Evolutionary conservation across 768 basidiomycete species (phyloP).

Genomic region (Leucosporidium yakuticum): DNA sequence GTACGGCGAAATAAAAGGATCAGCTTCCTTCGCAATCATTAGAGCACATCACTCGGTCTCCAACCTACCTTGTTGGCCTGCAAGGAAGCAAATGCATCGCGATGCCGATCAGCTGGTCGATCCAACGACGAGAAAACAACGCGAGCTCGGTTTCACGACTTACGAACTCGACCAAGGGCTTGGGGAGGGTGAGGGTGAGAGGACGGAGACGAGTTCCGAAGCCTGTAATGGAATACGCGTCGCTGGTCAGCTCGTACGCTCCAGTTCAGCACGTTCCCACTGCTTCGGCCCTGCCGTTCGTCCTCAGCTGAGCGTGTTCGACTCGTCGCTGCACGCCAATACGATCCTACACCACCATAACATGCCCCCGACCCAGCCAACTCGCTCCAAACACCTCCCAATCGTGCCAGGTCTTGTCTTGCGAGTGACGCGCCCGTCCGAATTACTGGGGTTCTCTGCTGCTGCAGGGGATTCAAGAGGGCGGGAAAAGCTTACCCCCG

Average conservation of each 20-base stretch:
- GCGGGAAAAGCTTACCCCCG: conserved; percentile 41
- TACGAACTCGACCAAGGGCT: conserved; percentile 46
- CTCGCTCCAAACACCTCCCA: no score
- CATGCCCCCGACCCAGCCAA: no score
- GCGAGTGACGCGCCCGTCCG: no score
- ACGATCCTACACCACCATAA: no score
- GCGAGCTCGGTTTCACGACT: conserved; percentile 6
- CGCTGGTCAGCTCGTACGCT: no score
- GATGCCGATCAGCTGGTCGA: neutral
- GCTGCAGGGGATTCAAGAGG: neutral
- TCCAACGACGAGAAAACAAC: conserved; percentile 1
- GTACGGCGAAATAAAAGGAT: no score
- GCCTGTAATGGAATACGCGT: conserved; percentile 31
- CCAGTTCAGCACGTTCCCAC: no score
- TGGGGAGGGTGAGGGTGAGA: conserved; percentile 49
- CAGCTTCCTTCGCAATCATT: no score
- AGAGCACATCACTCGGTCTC: no score
- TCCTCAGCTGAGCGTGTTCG: neutral
- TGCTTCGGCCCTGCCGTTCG: conserved; percentile 2
- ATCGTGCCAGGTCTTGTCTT: no score
- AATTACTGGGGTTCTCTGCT: no score
- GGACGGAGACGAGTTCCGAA: conserved; percentile 52
- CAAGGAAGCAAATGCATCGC: conserved; percentile 31
- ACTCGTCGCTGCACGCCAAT: no score
- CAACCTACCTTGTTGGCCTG: conserved; percentile 40